A percentile compares a stretch with the other conserved stretches of the same genome.
phyloP scores from a whole-genome alignment of 1,284 basidiomycete species.

The Pseudozyma sp. region DNA sequence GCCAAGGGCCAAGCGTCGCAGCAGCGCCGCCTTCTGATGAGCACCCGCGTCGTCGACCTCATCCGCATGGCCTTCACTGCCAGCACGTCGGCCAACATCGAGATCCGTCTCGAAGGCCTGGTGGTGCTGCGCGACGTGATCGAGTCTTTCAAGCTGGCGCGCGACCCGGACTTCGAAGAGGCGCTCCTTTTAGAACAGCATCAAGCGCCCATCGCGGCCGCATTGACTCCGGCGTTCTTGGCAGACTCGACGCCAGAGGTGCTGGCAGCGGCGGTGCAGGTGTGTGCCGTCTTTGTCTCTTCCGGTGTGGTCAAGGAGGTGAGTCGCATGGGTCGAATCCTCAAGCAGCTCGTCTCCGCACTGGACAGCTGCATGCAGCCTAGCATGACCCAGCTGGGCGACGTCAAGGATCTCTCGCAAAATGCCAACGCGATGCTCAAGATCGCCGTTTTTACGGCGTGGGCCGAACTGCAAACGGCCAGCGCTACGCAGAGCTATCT shows the following conservation, averaged over 20 bases:
- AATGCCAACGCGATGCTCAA: constrained; percentile 95
- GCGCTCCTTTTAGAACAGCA: constrained; percentile 94
- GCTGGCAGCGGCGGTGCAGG: constrained; percentile 87
- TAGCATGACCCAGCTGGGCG: constrained; percentile 85
- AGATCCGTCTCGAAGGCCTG: constrained; percentile 92
- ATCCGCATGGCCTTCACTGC: constrained; percentile 99
- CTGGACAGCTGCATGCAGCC: constrained; percentile 80
- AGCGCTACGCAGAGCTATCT: constrained; percentile 82
- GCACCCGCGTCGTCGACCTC: constrained; percentile 86
- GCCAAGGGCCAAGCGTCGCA: constrained; percentile 73
- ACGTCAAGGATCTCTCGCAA: constrained; percentile 85
- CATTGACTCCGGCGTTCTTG: constrained; percentile 95
- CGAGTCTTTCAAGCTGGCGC: constrained; percentile 85
- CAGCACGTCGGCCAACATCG: constrained; percentile 92
- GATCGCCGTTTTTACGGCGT: constrained; percentile 91
- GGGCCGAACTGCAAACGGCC: constrained; percentile 91
- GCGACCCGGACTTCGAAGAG: constrained; percentile 92
- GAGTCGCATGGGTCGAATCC: constrained; percentile 88
- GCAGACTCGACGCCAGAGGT: constrained; percentile 96
- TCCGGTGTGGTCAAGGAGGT: constrained; percentile 95
- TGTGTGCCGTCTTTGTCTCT: constrained; percentile 94
- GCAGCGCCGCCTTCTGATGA: constrained; percentile 73
- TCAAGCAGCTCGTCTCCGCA: constrained; percentile 82
- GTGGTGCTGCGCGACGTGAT: constrained; percentile 91
- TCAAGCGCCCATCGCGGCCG: constrained; percentile 97